Evolutionary conservation across 192 early-diverging fungal genomes (phyloP).

Genomic region (Coemansia sp.): DNA sequence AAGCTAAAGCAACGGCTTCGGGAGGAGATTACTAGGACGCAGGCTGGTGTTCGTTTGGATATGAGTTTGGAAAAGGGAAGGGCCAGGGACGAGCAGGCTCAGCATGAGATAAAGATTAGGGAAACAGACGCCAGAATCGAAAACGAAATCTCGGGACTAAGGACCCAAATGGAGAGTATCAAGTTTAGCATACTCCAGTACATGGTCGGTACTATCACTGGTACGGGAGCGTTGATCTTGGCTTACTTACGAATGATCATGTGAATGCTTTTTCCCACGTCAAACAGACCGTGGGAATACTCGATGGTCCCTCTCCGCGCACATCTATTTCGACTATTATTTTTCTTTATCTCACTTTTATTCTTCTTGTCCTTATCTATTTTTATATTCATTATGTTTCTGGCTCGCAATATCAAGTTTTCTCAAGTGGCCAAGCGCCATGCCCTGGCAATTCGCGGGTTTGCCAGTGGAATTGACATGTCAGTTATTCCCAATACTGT

Average conservation of each 20-base stretch:
- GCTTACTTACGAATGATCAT: constrained; percentile 57
- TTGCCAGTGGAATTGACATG: constrained; percentile 16
- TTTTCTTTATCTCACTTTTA: neutral
- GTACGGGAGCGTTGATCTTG: constrained; percentile 77
- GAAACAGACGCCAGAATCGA: constrained; percentile 89
- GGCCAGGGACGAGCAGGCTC: constrained; percentile 80
- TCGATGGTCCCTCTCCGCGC: too few species aligned
- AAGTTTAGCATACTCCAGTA: constrained; percentile 81
- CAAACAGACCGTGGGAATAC: neutral
- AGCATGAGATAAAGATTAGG: constrained; percentile 80
- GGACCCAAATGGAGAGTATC: constrained; percentile 86
- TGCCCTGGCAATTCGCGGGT: neutral
- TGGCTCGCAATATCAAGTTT: neutral
- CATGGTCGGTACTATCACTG: constrained; percentile 82
- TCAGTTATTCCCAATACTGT: constrained; percentile 37
- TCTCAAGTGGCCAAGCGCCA: neutral
- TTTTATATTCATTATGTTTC: neutral
- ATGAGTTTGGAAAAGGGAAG: constrained; percentile 86
- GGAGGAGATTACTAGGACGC: constrained; percentile 82
- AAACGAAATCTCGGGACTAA: constrained; percentile 76
- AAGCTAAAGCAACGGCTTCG: constrained; percentile 78
- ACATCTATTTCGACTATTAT: too few species aligned
- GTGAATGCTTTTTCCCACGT: constrained; percentile 8
- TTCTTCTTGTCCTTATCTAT: neutral
- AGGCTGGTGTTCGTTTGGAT: constrained; percentile 83